phyloP scores from a whole-genome alignment of 169 alveolate species.

The Plasmodium reichenowi region DNA sequence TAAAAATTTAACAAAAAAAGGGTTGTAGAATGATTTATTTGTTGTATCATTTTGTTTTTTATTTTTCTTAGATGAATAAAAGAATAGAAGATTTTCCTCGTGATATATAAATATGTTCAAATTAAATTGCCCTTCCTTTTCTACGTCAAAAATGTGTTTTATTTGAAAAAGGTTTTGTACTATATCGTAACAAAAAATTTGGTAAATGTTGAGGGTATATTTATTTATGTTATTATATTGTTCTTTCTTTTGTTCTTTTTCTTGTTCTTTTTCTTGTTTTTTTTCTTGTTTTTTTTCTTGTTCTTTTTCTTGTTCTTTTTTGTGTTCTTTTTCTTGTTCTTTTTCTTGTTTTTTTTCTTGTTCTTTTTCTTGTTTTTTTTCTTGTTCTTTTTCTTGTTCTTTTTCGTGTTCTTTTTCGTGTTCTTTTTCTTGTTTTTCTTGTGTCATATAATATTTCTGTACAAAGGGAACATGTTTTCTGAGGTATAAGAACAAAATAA shows the following conservation, averaged over 20 bases:
- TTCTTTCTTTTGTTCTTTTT: neutral
- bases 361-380: too few species aligned
- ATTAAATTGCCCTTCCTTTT: conserved; percentile 22
- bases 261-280: neutral
- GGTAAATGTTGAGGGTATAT: conserved; percentile 7
- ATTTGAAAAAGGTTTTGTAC: conserved; percentile 10
- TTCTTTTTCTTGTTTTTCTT: neutral
- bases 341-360: too few species aligned
- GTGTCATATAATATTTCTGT: neutral
- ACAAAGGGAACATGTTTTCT: conserved; percentile 7
- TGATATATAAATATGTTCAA: conserved; percentile 26
- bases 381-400: too few species aligned
- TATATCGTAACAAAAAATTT: conserved; percentile 61
- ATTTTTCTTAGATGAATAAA: conserved; percentile 13
- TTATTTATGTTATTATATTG: neutral
- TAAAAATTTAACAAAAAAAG: conserved; percentile 50
- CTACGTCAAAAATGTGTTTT: conserved; percentile 10
- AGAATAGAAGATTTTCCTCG: conserved; percentile 21
- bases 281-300: neutral
- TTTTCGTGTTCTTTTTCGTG: too few species aligned
- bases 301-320: neutral
- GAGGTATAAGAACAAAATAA: conserved; percentile 24
- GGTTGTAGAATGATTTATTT: conserved; percentile 21
- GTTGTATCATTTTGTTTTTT: neutral
- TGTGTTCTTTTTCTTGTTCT: too few species aligned